These are phyloP conservation scores for Chrysoporthe austroafricana DNA, from an alignment of 2,329 filamentous ascomycete genomes.

Conservation along the genomic window DNA sequence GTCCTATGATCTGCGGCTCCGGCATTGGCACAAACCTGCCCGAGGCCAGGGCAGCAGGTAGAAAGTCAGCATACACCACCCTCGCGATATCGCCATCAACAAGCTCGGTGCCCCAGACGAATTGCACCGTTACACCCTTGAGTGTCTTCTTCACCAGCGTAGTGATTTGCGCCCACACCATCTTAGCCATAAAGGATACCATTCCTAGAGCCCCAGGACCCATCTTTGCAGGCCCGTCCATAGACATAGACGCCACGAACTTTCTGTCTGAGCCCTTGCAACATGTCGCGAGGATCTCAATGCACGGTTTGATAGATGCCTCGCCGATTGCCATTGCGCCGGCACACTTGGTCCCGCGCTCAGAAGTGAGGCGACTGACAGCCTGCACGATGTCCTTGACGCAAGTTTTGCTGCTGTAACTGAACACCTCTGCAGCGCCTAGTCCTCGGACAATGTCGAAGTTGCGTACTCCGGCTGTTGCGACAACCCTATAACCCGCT, in stretches of 20 bases:
- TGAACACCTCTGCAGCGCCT: constrained; percentile 47
- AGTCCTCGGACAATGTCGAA: constrained; percentile 43
- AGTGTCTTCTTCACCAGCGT: not conserved
- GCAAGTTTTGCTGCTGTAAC: constrained; percentile 42
- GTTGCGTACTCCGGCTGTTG: constrained; percentile 46
- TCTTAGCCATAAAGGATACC: not conserved
- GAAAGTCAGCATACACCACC: constrained; percentile 33
- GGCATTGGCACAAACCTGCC: constrained; percentile 34
- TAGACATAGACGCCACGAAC: constrained; percentile 29
- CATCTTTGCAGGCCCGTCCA: constrained; percentile 12
- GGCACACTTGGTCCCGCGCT: constrained; percentile 27
- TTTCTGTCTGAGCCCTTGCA: constrained; percentile 21
- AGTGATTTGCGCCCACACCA: constrained; percentile 27
- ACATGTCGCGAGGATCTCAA: constrained; percentile 29
- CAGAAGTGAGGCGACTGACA: constrained; percentile 11
- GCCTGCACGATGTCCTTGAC: constrained; percentile 36
- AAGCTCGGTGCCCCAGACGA: constrained; percentile 32
- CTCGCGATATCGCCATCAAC: constrained; percentile 30
- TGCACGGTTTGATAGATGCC: constrained; percentile 28
- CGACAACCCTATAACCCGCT: constrained; percentile 48
- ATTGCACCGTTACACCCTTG: constrained; percentile 28
- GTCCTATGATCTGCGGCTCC: constrained; percentile 34
- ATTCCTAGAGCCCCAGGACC: not conserved
- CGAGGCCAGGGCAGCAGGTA: constrained; percentile 35
- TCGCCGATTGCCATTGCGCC: constrained; percentile 32